Base-by-base conservation (phyloP, 192 early-diverging fungal genomes). In the Neocallimastix lanati region DNA sequence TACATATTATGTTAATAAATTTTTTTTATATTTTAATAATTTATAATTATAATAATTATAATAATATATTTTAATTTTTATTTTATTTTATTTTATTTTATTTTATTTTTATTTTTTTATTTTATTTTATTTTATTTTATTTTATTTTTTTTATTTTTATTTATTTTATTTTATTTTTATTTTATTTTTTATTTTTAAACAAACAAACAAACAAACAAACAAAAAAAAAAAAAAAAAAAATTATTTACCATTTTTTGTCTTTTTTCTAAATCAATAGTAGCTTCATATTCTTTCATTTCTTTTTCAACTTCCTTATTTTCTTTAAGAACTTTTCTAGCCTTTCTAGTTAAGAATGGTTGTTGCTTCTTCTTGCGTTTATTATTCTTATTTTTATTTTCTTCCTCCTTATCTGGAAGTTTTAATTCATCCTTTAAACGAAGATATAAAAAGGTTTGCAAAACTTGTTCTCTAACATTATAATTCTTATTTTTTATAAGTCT, bases 281-380 rank as follows among this genome's bases (percentile, higher is more conserved):
- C 96, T 84, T 98, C 95, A 2, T 95, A 95, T 80, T 96, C 96
- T 85, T 92, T 92, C 86, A 98, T 82, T 80, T 95, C 93, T 40
- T 87, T 87, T 82, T 92, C 91, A 28, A 94, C 87, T 80, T 92
- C 90, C 58, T 88, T 89, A 37, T 89, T 87, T 37, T 91, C 86
- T 81, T 93, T 94, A 37, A 86, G 85, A 28, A 92, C 81, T 83
- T 99, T 96, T 81, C 90, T 81, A 84, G 83, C 91, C 88, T 77
- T 91, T 91, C 82, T 89, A 87, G 78, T 38, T 67, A 28, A 80
- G 29, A 76, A 30, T 21, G 50, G 50, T 67, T 67, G 50, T 67
- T 67, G 50, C 50, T 67, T 86, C 80, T 79, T 81, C 33, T 87
- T 86, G 16, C 86, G 82, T 76, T 84, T 84, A 28, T 36, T 29